Evolutionary conservation across 371 early-diverging fungal species (phyloP).

Genomic region (Umbelopsis sp.): DNA sequence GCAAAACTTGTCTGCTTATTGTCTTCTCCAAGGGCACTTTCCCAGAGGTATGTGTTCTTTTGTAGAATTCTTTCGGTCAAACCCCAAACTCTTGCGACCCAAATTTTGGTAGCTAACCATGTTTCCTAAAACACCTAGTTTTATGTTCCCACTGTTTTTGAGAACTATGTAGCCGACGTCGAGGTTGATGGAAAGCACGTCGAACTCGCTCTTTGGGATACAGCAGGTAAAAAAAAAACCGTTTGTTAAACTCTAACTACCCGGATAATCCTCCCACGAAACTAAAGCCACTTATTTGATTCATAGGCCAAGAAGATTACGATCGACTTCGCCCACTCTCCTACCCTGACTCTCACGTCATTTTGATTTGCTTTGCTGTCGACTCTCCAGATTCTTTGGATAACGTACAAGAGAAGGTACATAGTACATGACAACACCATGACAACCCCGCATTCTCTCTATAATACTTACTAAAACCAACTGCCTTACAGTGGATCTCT

Average conservation of each 20-base stretch:
- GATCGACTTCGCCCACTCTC: slow-evolving; percentile 96
- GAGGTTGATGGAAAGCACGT: slow-evolving; percentile 91
- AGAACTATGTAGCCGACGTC: slow-evolving; percentile 95
- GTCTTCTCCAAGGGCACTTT: slow-evolving; percentile 93
- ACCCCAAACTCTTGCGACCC: neutral
- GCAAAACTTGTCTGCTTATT: slow-evolving; percentile 96
- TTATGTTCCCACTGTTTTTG: slow-evolving; percentile 96
- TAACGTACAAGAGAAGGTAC: slow-evolving; percentile 88
- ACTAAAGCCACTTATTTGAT: neutral
- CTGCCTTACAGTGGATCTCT: slow-evolving; percentile 78
- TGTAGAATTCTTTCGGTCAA: neutral
- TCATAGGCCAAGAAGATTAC: slow-evolving; percentile 89
- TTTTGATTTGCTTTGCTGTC: slow-evolving; percentile 93
- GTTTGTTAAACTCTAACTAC: neutral
- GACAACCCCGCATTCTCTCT: neutral
- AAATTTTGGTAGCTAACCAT: neutral
- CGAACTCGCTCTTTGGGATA: slow-evolving; percentile 98
- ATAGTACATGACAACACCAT: neutral
- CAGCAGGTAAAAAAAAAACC: slow-evolving; percentile 75
- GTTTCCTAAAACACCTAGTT: slow-evolving; percentile 42
- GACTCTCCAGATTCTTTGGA: slow-evolving; percentile 95
- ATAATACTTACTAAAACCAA: slow-evolving; percentile 18
- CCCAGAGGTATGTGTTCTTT: slow-evolving; percentile 71
- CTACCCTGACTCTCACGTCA: slow-evolving; percentile 96
- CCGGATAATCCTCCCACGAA: no score